phyloP scores from a whole-genome alignment of 768 basidiomycete species.

The Rhodotorula diobovata region DNA sequence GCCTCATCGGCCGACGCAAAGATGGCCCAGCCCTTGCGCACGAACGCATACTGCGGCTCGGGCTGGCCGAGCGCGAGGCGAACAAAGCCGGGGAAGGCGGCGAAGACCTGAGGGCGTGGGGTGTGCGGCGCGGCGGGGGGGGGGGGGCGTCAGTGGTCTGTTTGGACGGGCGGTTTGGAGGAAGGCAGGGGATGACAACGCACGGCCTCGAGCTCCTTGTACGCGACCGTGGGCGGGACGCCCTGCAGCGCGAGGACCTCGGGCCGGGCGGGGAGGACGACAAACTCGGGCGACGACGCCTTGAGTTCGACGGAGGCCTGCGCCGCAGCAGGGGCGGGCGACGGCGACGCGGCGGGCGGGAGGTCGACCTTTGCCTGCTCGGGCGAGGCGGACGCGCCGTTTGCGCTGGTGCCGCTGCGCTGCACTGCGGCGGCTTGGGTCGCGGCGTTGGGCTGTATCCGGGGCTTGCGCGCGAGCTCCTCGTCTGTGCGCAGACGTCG shows the following conservation, averaged over 20 bases:
- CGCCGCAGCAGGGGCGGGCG: constrained; percentile 2
- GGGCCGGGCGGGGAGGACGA: constrained; percentile 25
- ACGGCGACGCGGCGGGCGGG: background rate
- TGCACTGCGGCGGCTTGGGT: background rate
- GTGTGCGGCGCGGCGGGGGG: too few species aligned
- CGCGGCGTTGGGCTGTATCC: constrained; percentile 12
- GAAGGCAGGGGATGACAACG: background rate
- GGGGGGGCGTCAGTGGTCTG: too few species aligned
- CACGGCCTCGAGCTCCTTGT: constrained; percentile 36
- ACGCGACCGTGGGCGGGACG: constrained; percentile 27
- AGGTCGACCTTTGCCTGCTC: background rate
- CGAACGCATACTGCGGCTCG: background rate
- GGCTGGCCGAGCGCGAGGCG: constrained; percentile 15
- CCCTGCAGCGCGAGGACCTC: constrained; percentile 31
- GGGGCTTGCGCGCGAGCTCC: constrained; percentile 6
- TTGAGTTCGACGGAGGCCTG: background rate
- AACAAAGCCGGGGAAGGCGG: constrained; percentile 17
- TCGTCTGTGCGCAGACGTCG: constrained; percentile 5
- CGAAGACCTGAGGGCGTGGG: constrained; percentile 25
- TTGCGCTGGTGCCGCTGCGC: background rate
- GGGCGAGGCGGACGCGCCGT: background rate
- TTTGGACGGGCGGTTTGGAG: background rate
- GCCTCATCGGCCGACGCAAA: constrained; percentile 6
- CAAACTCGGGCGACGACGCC: constrained; percentile 12
- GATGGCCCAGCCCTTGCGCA: constrained; percentile 14